These are phyloP conservation scores for Tolypocladium sp. DNA, from an alignment of 2,329 filamentous ascomycete species.

Conservation along the genomic window DNA sequence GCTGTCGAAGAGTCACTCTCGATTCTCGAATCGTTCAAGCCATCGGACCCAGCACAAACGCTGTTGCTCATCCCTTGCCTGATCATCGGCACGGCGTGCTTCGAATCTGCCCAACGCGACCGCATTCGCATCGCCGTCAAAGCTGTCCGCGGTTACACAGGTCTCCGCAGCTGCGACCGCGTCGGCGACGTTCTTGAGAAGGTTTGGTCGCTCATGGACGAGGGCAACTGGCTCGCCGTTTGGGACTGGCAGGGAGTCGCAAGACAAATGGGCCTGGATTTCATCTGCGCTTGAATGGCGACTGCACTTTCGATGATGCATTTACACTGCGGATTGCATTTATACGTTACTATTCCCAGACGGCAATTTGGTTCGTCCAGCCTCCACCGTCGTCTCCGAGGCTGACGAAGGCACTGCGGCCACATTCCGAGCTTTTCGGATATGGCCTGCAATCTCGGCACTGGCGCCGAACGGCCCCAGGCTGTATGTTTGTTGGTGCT, in stretches of 20 bases:
- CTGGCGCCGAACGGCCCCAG: background rate
- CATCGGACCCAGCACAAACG: slow-evolving; percentile 49
- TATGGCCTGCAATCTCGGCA: background rate
- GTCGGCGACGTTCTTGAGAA: slow-evolving; percentile 45
- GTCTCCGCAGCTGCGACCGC: slow-evolving; percentile 48
- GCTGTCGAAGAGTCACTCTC: slow-evolving; percentile 48
- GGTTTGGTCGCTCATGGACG: slow-evolving; percentile 51
- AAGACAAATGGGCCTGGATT: slow-evolving; percentile 42
- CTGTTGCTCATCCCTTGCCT: slow-evolving; percentile 52
- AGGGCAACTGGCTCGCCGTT: slow-evolving; percentile 45
- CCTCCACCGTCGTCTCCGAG: background rate
- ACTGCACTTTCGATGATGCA: background rate
- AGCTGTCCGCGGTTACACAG: slow-evolving; percentile 48
- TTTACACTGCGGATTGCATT: background rate
- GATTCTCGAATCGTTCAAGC: slow-evolving; percentile 45
- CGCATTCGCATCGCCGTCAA: slow-evolving; percentile 40
- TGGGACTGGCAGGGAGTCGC: slow-evolving; percentile 59
- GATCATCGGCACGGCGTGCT: slow-evolving; percentile 51
- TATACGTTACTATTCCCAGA: background rate
- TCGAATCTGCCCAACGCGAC: slow-evolving; percentile 41
- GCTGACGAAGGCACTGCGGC: background rate
- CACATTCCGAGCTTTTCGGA: background rate
- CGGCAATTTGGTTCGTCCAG: background rate
- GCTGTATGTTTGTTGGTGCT: background rate
- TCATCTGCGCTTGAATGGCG: slow-evolving; percentile 34